These are phyloP conservation scores for Pythium monospermum DNA, from an alignment of 352 stramenopile species.

Conservation along the genomic window DNA sequence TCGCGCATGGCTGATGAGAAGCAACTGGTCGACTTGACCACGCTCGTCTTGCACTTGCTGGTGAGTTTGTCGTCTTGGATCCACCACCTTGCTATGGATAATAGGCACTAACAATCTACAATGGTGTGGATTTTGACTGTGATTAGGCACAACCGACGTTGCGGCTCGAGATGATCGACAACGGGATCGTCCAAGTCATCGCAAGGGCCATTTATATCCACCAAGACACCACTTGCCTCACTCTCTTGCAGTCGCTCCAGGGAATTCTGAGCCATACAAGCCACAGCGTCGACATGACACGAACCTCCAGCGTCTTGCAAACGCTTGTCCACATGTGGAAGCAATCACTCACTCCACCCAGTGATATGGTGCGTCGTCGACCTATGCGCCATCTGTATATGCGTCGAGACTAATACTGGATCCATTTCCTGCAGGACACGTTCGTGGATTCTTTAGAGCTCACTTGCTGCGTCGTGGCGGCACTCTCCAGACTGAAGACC, in stretches of 20 bases:
- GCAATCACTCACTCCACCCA: constrained; percentile 14
- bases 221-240: neutral
- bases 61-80: neutral
- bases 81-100: too few species aligned
- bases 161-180: neutral
- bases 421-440: neutral
- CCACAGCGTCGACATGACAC: constrained; percentile 7
- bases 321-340: constrained; percentile 21
- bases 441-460: neutral
- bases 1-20: neutral
- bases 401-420: too few species aligned
- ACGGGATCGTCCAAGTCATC: constrained; percentile 12
- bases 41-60: constrained; percentile 2
- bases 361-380: constrained; percentile 17
- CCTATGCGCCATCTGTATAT: too few species aligned
- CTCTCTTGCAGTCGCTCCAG: neutral
- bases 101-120: too few species aligned
- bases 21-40: neutral
- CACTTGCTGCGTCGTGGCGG: neutral
- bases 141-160: neutral
- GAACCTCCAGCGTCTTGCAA: constrained; percentile 13
- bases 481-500: constrained; percentile 4
- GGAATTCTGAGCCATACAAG: constrained; percentile 2
- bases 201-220: constrained; percentile 14
- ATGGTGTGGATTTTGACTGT: too few species aligned